Percentiles rank a stretch among this genome's conserved stretches.
phyloP scores from a whole-genome alignment of 1,284 basidiomycete species.

The Leccinum subspadiceum region DNA sequence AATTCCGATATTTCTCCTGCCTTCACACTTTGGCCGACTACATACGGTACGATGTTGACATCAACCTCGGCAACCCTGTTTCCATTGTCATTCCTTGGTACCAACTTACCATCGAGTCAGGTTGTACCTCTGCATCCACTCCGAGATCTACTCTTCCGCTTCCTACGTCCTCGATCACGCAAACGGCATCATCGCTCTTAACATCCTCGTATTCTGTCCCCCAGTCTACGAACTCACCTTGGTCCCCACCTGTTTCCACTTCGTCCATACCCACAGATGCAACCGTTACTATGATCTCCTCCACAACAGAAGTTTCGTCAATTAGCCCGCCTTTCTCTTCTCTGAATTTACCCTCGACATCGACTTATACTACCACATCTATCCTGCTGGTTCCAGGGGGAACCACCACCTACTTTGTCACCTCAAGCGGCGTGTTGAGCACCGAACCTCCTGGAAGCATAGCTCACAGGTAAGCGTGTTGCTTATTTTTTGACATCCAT shows the following conservation, averaged over 20 bases:
- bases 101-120: slow-evolving; percentile 5
- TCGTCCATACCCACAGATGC: neutral
- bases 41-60: no score
- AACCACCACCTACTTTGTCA: slow-evolving; percentile 20
- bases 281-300: slow-evolving; percentile 16
- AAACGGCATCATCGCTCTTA: neutral
- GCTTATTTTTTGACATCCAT: neutral
- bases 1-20: slow-evolving; percentile 17
- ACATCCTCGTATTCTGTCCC: slow-evolving; percentile 2
- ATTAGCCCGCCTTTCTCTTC: neutral
- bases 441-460: slow-evolving; percentile 14
- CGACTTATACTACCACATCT: slow-evolving; percentile 26
- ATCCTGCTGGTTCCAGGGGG: slow-evolving; percentile 14
- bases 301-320: slow-evolving; percentile 14
- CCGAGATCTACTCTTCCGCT: neutral
- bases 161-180: slow-evolving; percentile 1
- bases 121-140: neutral
- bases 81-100: neutral
- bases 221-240: neutral
- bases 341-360: slow-evolving; percentile 7
- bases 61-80: neutral
- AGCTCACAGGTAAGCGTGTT: slow-evolving; percentile 17
- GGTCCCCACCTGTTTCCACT: neutral
- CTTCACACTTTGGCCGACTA: neutral
- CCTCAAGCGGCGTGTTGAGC: slow-evolving; percentile 26